These are phyloP conservation scores for Aureobasidium sp. DNA, from an alignment of 2,329 filamentous ascomycete genomes.

Conservation along the genomic window DNA sequence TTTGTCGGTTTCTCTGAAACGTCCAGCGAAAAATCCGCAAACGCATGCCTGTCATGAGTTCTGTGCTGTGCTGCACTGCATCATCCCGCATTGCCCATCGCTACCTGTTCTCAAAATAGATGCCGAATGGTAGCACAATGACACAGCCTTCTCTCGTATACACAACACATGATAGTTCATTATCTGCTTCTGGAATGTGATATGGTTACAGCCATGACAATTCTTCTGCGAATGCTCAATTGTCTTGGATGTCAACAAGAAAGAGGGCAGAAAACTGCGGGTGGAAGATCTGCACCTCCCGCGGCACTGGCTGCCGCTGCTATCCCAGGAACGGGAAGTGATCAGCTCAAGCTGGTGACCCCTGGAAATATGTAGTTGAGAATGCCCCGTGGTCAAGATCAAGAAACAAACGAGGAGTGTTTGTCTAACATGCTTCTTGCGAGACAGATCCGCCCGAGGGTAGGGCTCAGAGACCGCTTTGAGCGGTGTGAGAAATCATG, in stretches of 20 bases:
- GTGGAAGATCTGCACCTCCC: background rate
- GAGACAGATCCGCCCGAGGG: background rate
- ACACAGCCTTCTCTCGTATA: background rate
- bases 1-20: background rate
- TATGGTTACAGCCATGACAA: background rate
- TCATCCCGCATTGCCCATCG: constrained; percentile 7
- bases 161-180: background rate
- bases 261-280: background rate
- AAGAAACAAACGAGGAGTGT: background rate
- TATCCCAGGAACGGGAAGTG: constrained; percentile 3
- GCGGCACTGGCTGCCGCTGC: background rate
- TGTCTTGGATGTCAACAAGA: background rate
- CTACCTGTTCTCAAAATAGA: background rate
- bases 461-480: background rate
- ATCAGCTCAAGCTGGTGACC: background rate
- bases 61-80: background rate
- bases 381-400: background rate
- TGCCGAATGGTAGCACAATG: background rate
- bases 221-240: background rate
- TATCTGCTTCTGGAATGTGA: background rate
- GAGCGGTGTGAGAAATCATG: background rate
- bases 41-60: background rate
- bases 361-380: background rate
- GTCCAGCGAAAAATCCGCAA: background rate
- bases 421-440: background rate